A percentile compares a stretch with the other conserved stretches of the same genome.
Conservation (phyloP, 106 monocot genomes). For the Dendrobium catenatum region DNA sequence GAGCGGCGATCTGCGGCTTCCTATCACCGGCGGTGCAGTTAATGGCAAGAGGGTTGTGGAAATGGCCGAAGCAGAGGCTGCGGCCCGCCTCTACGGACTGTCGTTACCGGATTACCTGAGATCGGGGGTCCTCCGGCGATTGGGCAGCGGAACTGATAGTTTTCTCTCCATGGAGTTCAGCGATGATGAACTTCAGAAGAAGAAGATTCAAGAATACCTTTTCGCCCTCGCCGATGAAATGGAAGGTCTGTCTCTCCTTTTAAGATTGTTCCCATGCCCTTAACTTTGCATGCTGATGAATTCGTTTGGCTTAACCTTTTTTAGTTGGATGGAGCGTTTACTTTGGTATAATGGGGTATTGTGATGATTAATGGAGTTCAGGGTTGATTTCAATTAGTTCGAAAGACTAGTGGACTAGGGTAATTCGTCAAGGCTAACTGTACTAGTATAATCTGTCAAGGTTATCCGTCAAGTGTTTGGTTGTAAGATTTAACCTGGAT, state of each 20-base stretch:
- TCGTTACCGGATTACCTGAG: constrained; percentile 16
- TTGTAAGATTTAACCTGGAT: no score
- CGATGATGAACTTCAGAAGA: constrained; percentile 11
- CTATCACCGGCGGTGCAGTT: constrained; percentile 12
- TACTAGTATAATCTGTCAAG: no score
- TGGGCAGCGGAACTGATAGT: not conserved
- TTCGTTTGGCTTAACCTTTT: not conserved
- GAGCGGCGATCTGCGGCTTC: constrained; percentile 18
- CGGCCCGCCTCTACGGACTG: constrained; percentile 28
- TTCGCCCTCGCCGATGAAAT: constrained; percentile 30
- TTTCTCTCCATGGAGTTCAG: constrained; percentile 21
- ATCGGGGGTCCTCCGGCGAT: constrained; percentile 12
- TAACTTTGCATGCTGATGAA: not conserved
- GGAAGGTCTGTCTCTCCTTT: constrained; percentile 15
- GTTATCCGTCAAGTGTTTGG: no score
- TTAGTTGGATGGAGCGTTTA: not conserved
- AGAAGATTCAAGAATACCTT: constrained; percentile 19
- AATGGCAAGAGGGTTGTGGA: constrained; percentile 18
- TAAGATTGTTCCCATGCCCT: not conserved
- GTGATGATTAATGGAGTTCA: not conserved
- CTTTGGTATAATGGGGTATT: not conserved
- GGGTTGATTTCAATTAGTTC: not conserved
- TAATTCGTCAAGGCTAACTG: no score
- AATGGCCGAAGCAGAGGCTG: constrained; percentile 28
- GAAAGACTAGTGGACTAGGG: not conserved